Percentiles rank a stretch among this genome's conserved stretches.
phyloP scores from a whole-genome alignment of 345 rosid genomes.

The Eucalyptus pauciflora region DNA sequence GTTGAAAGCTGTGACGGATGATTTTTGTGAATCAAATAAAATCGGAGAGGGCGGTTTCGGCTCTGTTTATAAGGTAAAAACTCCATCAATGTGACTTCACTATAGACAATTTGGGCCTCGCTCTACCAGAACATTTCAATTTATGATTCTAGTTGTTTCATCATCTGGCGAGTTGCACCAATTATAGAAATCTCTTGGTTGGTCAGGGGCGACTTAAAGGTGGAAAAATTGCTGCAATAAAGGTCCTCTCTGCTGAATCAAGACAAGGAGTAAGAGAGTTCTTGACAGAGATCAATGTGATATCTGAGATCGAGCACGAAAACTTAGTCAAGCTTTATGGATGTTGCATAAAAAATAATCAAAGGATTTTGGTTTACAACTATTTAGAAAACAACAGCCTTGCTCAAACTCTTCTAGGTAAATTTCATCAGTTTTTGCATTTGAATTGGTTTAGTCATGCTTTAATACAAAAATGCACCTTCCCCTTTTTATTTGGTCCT shows the following conservation, averaged over 20 bases:
- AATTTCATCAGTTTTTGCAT: not conserved
- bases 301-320: slow-evolving; percentile 73
- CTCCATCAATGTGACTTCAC: not conserved
- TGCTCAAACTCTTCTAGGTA: slow-evolving; percentile 80
- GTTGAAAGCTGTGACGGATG: slow-evolving; percentile 58
- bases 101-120: not conserved
- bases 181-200: slow-evolving; percentile 1
- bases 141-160: not conserved
- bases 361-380: slow-evolving; percentile 84
- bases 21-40: slow-evolving; percentile 48
- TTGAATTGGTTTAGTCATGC: not conserved
- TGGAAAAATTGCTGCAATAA: slow-evolving; percentile 76
- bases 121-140: not conserved
- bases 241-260: slow-evolving; percentile 88
- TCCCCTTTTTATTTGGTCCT: not conserved
- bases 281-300: slow-evolving; percentile 72
- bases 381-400: slow-evolving; percentile 89
- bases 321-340: slow-evolving; percentile 86
- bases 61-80: slow-evolving; percentile 25
- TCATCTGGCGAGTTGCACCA: not conserved
- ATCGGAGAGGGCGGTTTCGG: slow-evolving; percentile 99
- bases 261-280: slow-evolving; percentile 84
- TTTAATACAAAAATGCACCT: not conserved
- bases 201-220: slow-evolving; percentile 74
- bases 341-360: slow-evolving; percentile 73